A percentile compares a stretch with the other conserved stretches of the same genome.
phyloP scores from a whole-genome alignment of 2,329 filamentous ascomycete species.

The Aspergillus melleus region DNA sequence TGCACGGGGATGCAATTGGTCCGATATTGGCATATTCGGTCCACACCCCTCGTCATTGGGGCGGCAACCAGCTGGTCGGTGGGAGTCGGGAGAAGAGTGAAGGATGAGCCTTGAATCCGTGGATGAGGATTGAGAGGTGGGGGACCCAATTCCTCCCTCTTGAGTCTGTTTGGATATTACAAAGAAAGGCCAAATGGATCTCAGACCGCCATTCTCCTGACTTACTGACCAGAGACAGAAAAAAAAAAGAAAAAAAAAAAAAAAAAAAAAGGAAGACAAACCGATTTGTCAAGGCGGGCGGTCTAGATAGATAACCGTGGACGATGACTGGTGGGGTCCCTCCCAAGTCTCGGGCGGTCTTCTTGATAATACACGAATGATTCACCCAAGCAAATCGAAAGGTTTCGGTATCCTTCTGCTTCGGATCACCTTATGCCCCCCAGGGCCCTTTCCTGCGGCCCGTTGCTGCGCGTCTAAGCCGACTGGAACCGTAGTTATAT shows the following conservation, averaged over 20 bases:
- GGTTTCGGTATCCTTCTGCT: constrained; percentile 39
- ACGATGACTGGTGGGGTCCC: constrained; percentile 20
- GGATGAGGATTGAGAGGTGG: neutral
- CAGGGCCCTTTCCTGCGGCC: constrained; percentile 10
- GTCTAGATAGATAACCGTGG: constrained; percentile 16
- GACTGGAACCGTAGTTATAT: constrained; percentile 19
- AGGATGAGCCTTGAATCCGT: neutral
- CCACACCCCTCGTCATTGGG: constrained; percentile 10
- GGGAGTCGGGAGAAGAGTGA: neutral
- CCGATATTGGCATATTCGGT: constrained; percentile 8
- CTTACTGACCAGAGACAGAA: neutral
- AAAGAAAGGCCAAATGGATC: neutral
- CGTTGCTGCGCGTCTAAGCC: constrained; percentile 15
- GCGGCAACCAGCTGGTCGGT: neutral
- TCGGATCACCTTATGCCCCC: constrained; percentile 33
- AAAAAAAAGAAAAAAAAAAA: neutral
- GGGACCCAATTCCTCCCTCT: too few species aligned
- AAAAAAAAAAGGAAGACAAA: neutral
- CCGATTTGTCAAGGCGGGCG: constrained; percentile 22
- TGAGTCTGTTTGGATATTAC: neutral
- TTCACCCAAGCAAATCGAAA: constrained; percentile 30
- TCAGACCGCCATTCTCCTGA: neutral
- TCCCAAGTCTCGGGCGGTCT: constrained; percentile 36
- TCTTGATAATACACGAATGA: constrained; percentile 30
- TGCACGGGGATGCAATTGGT: constrained; percentile 9